Evolutionary conservation across 106 monocot species (phyloP).

Genomic region (Apostasia shenzhenica): DNA sequence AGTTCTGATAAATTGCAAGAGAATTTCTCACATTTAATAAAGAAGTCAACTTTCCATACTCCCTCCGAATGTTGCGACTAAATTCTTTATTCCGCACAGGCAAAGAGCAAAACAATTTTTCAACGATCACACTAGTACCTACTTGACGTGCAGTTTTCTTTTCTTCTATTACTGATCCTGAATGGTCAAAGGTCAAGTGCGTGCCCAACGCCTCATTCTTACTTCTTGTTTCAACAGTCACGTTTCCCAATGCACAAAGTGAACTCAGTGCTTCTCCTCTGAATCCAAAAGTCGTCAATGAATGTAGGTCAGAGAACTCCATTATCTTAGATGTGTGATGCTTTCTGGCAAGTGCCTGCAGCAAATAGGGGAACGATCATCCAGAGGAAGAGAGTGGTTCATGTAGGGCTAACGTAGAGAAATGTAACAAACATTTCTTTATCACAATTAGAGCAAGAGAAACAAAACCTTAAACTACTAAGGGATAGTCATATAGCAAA

Average conservation of each 20-base stretch:
- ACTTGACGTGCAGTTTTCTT: slow-evolving; percentile 79
- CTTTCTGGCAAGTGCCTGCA: slow-evolving; percentile 79
- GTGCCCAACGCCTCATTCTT: slow-evolving; percentile 79
- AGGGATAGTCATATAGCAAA: too few species aligned
- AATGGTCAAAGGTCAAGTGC: slow-evolving; percentile 71
- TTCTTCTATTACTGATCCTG: slow-evolving; percentile 55
- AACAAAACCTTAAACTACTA: too few species aligned
- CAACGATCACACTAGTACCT: slow-evolving; percentile 87
- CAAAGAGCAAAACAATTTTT: slow-evolving; percentile 77
- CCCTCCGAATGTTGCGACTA: slow-evolving; percentile 72
- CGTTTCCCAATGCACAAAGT: slow-evolving; percentile 70
- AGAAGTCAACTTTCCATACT: slow-evolving; percentile 88
- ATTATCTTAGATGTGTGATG: slow-evolving; percentile 91
- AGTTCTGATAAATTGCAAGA: neutral
- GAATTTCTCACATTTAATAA: slow-evolving; percentile 71
- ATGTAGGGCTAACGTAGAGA: neutral
- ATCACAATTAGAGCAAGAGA: too few species aligned
- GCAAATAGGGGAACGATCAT: slow-evolving; percentile 8
- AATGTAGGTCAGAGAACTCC: slow-evolving; percentile 77
- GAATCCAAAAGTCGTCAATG: slow-evolving; percentile 88
- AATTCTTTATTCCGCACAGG: slow-evolving; percentile 96
- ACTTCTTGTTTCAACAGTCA: slow-evolving; percentile 90
- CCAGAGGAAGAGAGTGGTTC: neutral
- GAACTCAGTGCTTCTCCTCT: slow-evolving; percentile 97
- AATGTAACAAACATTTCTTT: neutral